A percentile compares a stretch with the other conserved stretches of the same genome.
Evolutionary conservation across 148 eudicot genomes (phyloP).

Genomic region (Nepenthes mirabilis): DNA sequence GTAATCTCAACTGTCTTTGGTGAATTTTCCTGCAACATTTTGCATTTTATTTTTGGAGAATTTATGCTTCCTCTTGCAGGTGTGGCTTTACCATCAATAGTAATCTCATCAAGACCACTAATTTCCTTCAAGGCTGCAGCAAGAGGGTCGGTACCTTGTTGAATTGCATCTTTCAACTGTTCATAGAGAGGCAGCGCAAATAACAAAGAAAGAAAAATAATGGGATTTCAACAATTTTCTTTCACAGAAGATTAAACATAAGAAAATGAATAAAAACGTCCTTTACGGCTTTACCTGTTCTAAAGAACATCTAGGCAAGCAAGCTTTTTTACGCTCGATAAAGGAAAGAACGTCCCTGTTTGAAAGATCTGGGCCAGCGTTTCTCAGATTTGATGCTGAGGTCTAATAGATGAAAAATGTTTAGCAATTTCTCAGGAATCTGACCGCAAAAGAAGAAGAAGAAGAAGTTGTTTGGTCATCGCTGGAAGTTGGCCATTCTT

Average conservation of each 20-base stretch:
- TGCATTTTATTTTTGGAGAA: too few relatives aligned
- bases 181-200: conserved; percentile 2
- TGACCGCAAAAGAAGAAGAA: not conserved
- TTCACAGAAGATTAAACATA: not conserved
- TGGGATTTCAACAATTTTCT: not conserved
- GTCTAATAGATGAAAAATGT: conserved; percentile 15
- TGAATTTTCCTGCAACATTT: too few relatives aligned
- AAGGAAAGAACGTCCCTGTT: conserved; percentile 32
- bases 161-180: conserved; percentile 55
- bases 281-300: conserved; percentile 27
- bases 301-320: conserved; percentile 31
- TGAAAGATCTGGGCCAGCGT: conserved; percentile 7
- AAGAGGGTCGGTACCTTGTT: conserved; percentile 27
- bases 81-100: too few relatives aligned
- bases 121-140: conserved; percentile 28
- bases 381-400: conserved; percentile 15
- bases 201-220: not conserved
- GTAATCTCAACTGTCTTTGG: too few relatives aligned
- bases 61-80: too few relatives aligned
- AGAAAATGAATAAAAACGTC: not conserved
- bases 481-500: too few relatives aligned
- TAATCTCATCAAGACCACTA: conserved; percentile 11
- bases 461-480: not conserved
- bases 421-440: not conserved
- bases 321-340: conserved; percentile 34